phyloP scores from a whole-genome alignment of 495 filamentous ascomycete species.

The Talaromyces stipitatus region DNA sequence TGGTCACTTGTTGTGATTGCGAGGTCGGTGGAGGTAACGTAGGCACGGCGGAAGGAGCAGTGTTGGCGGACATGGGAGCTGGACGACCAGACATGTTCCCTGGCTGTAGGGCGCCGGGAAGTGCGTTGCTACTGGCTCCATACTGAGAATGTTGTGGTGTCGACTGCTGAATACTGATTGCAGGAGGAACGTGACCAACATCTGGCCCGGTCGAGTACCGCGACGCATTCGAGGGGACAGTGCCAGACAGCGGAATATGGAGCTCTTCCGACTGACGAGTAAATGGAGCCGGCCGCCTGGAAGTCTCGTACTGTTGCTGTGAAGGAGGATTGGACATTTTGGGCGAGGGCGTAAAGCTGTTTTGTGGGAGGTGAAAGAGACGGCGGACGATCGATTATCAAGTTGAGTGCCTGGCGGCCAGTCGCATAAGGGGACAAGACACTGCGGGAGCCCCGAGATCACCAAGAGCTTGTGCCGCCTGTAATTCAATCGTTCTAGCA shows the following conservation, averaged over 20 bases:
- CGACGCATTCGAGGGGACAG: constrained; percentile 30
- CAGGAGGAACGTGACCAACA: constrained; percentile 33
- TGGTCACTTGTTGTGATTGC: constrained; percentile 51
- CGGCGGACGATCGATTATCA: too few relatives aligned
- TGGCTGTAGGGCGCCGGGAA: constrained; percentile 70
- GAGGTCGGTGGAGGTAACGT: constrained; percentile 57
- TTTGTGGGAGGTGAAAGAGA: not conserved
- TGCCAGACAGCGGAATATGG: constrained; percentile 57
- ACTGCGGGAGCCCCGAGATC: constrained; percentile 40
- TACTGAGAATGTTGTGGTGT: constrained; percentile 54
- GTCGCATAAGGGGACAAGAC: constrained; percentile 6
- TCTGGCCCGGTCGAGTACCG: constrained; percentile 38
- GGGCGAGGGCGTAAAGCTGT: constrained; percentile 11
- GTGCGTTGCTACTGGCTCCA: constrained; percentile 26
- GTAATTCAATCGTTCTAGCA: constrained; percentile 12
- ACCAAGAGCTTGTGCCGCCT: constrained; percentile 37
- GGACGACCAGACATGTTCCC: constrained; percentile 51
- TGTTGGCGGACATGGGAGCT: constrained; percentile 59
- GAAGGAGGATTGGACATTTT: constrained; percentile 36
- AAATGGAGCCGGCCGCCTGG: constrained; percentile 43
- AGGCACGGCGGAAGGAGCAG: constrained; percentile 60
- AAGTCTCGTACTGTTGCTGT: constrained; percentile 43
- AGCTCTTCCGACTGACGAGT: constrained; percentile 63
- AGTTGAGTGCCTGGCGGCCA: too few relatives aligned
- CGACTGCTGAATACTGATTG: constrained; percentile 61